phyloP scores from a whole-genome alignment of 176 grass and related monocot genomes.

The Carex littledalei region DNA sequence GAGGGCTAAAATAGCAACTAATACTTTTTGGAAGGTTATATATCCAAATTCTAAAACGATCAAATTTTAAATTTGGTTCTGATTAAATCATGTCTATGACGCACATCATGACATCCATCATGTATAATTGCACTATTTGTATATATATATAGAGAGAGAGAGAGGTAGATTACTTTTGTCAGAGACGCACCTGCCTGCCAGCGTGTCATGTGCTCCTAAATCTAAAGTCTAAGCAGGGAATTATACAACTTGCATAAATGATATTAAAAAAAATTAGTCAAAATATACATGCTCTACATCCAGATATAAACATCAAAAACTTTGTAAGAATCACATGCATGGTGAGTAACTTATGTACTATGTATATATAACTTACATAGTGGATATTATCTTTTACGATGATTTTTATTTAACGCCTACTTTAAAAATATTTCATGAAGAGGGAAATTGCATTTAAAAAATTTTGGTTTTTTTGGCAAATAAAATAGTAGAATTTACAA shows the following conservation, averaged over 20 bases:
- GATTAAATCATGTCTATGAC: neutral
- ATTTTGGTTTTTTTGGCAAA: too few relatives aligned
- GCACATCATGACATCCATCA: neutral
- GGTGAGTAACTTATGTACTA: neutral
- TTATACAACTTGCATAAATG: neutral
- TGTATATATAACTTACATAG: too few relatives aligned
- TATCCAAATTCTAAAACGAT: neutral
- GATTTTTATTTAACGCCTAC: too few relatives aligned
- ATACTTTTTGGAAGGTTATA: neutral
- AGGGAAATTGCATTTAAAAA: too few relatives aligned
- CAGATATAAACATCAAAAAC: neutral
- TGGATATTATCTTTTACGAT: too few relatives aligned
- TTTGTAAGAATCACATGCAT: neutral
- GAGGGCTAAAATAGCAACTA: neutral
- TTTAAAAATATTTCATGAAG: too few relatives aligned
- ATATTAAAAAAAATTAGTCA: neutral
- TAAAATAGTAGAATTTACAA: too few relatives aligned
- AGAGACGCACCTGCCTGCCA: neutral
- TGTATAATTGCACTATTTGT: neutral
- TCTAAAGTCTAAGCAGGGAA: neutral
- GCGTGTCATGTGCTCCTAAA: neutral
- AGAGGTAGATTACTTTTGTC: neutral
- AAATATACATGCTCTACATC: neutral
- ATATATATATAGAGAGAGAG: neutral
- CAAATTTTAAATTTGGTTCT: neutral